Evolutionary conservation across 2,329 filamentous ascomycete species (phyloP), one percentile per base, ranked within the genome.

Genomic region (Claviceps pazoutovae): DNA sequence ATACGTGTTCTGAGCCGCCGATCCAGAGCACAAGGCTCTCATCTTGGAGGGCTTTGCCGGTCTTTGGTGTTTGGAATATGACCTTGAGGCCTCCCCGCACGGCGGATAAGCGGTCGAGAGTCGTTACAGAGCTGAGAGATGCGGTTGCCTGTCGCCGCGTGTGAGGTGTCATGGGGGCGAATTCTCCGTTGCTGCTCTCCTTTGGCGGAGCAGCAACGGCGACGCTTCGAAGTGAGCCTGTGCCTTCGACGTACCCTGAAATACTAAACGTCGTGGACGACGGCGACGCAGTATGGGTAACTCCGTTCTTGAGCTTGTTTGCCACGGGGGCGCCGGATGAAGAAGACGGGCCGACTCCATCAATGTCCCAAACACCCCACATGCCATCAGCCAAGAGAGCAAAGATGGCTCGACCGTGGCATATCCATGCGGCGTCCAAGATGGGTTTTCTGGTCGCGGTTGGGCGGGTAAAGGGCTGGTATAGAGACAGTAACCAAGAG

Each of bases 281-380:
- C 16, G 80, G 80, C 53, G 79, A 65, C 2, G 79, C 77, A 2
- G 78, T 78, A 38, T 80, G 80, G 17, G 71, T 71, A 37, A 80
- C 70, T 5, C 77, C 76, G 48, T 72, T 66, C 52, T 71, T 71
- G 36, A 76, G 66, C 57, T 73, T 77, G 42, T 69, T 73, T 23
- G 78, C 71, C 4, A 79, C 62, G 0, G 70, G 62, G 53, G 71
- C 62, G 47, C 71, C 63, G 11, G 65, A 55, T 13, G 61, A 59
- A 38, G 61, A 59, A 38, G 71, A 62, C 1, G 78, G 75, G 41
- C 74, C 75, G 34, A 71, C 71, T 7, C 79, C 77, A 55, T 83
- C 78, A 45, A 84, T 71, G 58, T 84, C 80, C 80, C 80, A 84
- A 37, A 84, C 76, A 14, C 79, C 81, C 81, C 81, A 84, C 61